Conservation (phyloP, 2,329 filamentous ascomycete genomes). For the Aspergillus jensenii region DNA sequence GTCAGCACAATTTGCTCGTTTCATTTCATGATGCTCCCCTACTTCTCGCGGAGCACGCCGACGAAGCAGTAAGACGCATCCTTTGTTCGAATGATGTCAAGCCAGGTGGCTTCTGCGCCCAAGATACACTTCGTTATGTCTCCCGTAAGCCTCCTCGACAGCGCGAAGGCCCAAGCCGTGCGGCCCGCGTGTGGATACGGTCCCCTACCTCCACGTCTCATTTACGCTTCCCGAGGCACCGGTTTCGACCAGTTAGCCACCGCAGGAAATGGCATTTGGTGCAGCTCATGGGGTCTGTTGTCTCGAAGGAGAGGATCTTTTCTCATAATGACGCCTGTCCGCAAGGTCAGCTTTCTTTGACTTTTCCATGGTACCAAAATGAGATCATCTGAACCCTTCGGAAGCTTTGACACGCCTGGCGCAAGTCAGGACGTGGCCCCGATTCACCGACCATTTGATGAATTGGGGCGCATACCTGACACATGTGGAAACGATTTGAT, state of each 20-base stretch:
- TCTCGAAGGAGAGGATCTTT: not conserved
- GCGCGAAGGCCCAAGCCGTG: not conserved
- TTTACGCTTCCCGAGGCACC: not conserved
- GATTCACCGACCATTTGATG: not conserved
- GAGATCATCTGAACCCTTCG: not conserved
- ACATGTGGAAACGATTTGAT: not conserved
- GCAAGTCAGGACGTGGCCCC: not conserved
- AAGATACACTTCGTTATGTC: slow-evolving; percentile 11
- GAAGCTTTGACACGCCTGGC: not conserved
- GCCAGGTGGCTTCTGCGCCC: slow-evolving; percentile 16
- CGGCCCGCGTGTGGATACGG: not conserved
- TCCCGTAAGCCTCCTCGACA: slow-evolving; percentile 2
- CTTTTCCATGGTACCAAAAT: not conserved
- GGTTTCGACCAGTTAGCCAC: not conserved
- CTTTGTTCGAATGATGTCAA: slow-evolving; percentile 12
- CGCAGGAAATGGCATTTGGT: not conserved
- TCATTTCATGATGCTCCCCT: not conserved
- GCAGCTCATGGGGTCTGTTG: not conserved
- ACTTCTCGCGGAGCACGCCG: not conserved
- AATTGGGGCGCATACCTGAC: not conserved
- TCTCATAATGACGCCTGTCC: not conserved
- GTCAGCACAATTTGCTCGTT: not conserved
- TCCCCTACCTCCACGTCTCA: not conserved
- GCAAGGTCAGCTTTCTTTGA: not conserved
- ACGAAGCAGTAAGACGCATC: not conserved